Evolutionary conservation across 768 basidiomycete genomes (phyloP), one percentile per base, ranked within the genome.

Genomic region (Chalciporus pseudorubinellus): DNA sequence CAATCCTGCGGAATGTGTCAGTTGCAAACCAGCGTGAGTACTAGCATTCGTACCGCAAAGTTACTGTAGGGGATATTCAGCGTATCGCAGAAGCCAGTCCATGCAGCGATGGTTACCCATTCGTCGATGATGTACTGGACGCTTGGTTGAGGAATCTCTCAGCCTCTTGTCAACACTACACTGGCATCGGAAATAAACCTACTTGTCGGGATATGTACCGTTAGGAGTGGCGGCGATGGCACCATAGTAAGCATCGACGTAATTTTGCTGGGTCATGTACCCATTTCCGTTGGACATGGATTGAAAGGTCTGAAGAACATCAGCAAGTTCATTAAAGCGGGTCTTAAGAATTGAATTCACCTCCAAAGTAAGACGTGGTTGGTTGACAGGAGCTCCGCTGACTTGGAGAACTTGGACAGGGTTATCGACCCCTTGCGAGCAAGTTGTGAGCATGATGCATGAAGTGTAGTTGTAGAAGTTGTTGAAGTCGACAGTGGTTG

Each of bases 61-160:
- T 65, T 62, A 10, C 39, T 20, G 31, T 56, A 65, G 20, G 62
- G 63, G 13, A 63, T 65, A 9, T 59, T 53, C 42, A 26, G 9
- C 16, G 60, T 65, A 12, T 52, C 57, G 29, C 63, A 63, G 26
- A 43, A 62, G 19, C 53, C 60, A 14, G 59, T 36, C 60, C 63
- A 65, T 24, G 63, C 62, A 18, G 51, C 63, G 43, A 65, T 53
- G 33, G 26, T 7, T 21, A 45, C n/a, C 63, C 60, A 62, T 12
- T 63, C 51, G 2, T 22, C 48, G 3, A 48, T 43, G 12, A 51
- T 18, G 20, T 34, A 22, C 2, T n/a, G 21, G 5, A 60, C 51
- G 10, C 60, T 63, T 22, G 21, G 38, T 12, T 6, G 10, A 33
- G 12, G 4, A 2, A 4, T 31, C 8, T 31, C 13, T 31, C 29